Base-by-base conservation (phyloP, 257 asterid species). In the Salvia splendens region DNA sequence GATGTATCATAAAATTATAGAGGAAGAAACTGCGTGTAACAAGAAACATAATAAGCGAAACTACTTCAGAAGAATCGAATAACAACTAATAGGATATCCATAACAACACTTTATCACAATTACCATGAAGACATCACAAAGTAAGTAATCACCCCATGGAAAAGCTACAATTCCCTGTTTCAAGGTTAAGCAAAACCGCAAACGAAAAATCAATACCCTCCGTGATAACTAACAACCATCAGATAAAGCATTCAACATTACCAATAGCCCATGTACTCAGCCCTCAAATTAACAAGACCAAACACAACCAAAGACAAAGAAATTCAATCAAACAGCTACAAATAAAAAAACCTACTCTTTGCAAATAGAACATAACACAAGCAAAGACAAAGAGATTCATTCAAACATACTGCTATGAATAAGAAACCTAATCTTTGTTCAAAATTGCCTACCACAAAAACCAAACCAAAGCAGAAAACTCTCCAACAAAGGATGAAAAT, bases 111-210 rank as follows among this genome's bases (percentile, higher is more conserved):
- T 33, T 36, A 6, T 48, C 30, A 12, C 57, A 52, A 49, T 24
- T 71, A 80, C 78, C 75, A 9, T 46, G 8, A 35, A 32, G 54
- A 67, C 60, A 62, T 11, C 36, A 47, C 64, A 75, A 12, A 30
- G 56, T 24, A 24, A 24, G 30, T 67, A 73, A 65, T 40, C 73
- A 79, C 50, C 76, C 81, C 77, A 79, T 68, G 60, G 68, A 79
- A 61, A 68, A 65, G 75, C 68, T 48, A 61, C 38, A 47, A 49
- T 36, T 48, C 65, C 73, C 68, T 51, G 68, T 30, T 66, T 68
- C 67, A 60, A 11, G 33, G 47, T 54, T 10, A 40, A 35, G 6
- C 24, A 12, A 65, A 50, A 40, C 36, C 43, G 65, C 51, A 72
- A 42, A 51, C 7, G 3, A 15, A 24, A 65, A 43, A 60, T 64